These are phyloP conservation scores for Berkeleyomyces rouxiae DNA, from an alignment of 2,329 filamentous ascomycete species.

Conservation along the genomic window DNA sequence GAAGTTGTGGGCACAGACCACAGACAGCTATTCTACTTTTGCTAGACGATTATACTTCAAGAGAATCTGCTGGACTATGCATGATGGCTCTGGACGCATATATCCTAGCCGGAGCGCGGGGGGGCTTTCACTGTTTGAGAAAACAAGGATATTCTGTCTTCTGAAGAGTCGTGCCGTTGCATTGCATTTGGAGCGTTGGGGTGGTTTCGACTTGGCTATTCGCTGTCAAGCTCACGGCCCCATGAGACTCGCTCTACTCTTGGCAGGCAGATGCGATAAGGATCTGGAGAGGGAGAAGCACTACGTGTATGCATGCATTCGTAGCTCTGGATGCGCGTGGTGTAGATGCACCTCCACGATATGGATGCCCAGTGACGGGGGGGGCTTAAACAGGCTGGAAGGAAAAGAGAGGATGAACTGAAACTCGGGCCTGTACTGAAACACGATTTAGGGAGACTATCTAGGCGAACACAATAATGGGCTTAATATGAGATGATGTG, in stretches of 20 bases:
- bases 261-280: neutral
- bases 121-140: neutral
- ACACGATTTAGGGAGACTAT: neutral
- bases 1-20: neutral
- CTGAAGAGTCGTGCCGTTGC: neutral
- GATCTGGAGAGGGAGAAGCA: neutral
- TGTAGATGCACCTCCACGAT: neutral
- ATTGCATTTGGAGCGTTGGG: neutral
- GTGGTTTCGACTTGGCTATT: neutral
- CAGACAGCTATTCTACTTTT: neutral
- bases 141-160: neutral
- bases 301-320: neutral
- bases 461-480: neutral
- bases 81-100: neutral
- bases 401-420: constrained; percentile 1
- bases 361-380: no score
- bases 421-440: neutral
- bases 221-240: neutral
- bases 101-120: no score
- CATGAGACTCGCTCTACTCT: neutral
- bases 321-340: neutral
- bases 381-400: neutral
- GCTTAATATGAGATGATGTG: neutral
- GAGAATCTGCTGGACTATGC: neutral
- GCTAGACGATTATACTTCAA: neutral